Conservation (phyloP, 805 yeast species). For the Candida sakaeoensis region DNA sequence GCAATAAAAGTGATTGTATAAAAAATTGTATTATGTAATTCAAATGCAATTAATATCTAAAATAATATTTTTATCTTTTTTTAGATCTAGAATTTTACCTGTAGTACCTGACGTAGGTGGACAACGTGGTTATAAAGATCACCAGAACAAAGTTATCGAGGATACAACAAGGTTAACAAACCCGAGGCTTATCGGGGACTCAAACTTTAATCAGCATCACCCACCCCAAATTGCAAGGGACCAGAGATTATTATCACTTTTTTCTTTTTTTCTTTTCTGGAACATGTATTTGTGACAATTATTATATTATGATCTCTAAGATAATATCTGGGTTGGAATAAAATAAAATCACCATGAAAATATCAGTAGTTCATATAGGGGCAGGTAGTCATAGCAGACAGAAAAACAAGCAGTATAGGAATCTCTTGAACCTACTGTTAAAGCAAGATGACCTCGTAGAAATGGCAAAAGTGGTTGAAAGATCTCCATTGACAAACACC, state of each 20-base stretch:
- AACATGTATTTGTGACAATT: no score
- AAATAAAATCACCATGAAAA: neutral
- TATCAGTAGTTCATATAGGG: conserved; percentile 43
- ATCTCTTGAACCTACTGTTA: conserved; percentile 26
- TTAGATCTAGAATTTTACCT: no score
- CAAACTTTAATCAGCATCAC: conserved; percentile 2
- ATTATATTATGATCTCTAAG: no score
- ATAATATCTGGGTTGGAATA: neutral
- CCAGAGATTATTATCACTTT: no score
- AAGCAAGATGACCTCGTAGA: conserved; percentile 8
- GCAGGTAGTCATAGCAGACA: conserved; percentile 44
- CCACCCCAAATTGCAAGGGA: no score
- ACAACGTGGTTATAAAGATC: neutral
- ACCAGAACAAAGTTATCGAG: no score
- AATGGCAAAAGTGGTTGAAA: conserved; percentile 29
- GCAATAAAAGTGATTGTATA: neutral
- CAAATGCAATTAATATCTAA: no score
- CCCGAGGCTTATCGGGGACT: neutral
- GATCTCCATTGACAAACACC: conserved; percentile 42
- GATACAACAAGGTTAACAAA: neutral
- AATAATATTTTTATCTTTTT: no score
- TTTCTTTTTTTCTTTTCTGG: no score
- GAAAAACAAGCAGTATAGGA: conserved; percentile 19
- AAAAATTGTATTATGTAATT: neutral
- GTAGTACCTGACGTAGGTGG: neutral